Evolutionary conservation across 176 grass and related monocot genomes (phyloP).

Genomic region (Musa troglodytarum): DNA sequence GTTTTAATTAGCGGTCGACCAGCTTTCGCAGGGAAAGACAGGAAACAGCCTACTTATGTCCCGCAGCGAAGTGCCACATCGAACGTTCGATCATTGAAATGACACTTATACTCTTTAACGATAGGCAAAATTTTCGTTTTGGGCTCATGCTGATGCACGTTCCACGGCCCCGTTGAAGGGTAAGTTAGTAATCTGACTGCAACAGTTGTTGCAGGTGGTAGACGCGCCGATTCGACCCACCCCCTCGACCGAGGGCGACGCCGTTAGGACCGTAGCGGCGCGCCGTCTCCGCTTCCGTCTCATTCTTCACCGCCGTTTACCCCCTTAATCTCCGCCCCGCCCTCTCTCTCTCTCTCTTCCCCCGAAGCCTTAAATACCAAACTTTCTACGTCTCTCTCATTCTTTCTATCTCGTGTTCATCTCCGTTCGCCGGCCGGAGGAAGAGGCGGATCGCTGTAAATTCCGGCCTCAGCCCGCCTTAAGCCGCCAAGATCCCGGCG

Average conservation of each 20-base stretch:
- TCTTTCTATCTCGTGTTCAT: background rate
- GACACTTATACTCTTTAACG: background rate
- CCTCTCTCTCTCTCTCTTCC: too few species aligned
- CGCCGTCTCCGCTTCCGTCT: constrained; percentile 10
- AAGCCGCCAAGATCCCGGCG: background rate
- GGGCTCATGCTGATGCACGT: too few species aligned
- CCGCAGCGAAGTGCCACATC: background rate
- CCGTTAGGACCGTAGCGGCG: background rate
- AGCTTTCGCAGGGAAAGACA: background rate
- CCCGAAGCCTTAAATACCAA: background rate
- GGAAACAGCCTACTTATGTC: background rate
- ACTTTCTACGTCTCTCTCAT: background rate
- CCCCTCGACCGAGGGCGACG: background rate
- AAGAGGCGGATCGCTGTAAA: background rate
- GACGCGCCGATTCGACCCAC: background rate
- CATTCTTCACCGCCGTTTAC: constrained; percentile 3
- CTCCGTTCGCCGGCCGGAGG: background rate
- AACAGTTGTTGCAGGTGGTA: background rate
- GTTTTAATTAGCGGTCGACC: background rate
- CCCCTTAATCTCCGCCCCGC: background rate
- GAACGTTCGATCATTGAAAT: background rate
- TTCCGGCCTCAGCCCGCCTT: background rate
- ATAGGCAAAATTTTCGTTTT: too few species aligned
- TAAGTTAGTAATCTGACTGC: background rate
- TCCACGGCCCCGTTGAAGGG: background rate